Conservation (phyloP, 371 early-diverging fungal genomes). For the Mucor indicus region DNA sequence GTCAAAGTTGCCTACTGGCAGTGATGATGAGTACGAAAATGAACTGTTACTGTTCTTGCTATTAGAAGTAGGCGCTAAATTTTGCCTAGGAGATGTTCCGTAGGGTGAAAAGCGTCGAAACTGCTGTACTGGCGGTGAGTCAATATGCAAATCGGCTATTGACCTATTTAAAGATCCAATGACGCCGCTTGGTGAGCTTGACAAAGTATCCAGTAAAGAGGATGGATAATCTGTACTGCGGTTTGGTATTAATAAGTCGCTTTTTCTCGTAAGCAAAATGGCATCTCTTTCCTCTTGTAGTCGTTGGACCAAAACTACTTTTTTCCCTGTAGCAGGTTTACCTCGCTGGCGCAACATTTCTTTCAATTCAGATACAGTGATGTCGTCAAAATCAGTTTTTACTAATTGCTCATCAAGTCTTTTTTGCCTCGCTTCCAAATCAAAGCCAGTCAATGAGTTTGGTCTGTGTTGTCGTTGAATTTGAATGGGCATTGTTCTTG, state of each 20-base stretch:
- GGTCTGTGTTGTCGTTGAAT: slow-evolving; percentile 32
- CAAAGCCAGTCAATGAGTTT: no score
- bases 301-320: slow-evolving; percentile 63
- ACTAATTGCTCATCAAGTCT: slow-evolving; percentile 62
- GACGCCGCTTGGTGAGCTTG: neutral
- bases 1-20: no score
- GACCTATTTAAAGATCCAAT: slow-evolving; percentile 20
- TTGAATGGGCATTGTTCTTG: slow-evolving; percentile 39
- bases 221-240: no score
- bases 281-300: slow-evolving; percentile 54
- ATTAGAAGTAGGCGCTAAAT: no score
- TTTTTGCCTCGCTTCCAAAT: slow-evolving; percentile 45
- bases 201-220: no score
- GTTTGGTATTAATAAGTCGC: slow-evolving; percentile 11
- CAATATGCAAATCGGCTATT: slow-evolving; percentile 30
- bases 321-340: slow-evolving; percentile 71
- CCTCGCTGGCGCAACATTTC: slow-evolving; percentile 72
- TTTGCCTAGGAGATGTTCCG: no score
- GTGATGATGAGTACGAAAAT: no score
- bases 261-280: slow-evolving; percentile 10
- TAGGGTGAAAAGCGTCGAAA: no score
- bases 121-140: slow-evolving; percentile 30
- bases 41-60: no score
- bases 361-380: slow-evolving; percentile 75
- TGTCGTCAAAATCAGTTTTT: slow-evolving; percentile 70